Conservation (phyloP, 805 yeast species). For the Naumovozyma dairenensis region DNA sequence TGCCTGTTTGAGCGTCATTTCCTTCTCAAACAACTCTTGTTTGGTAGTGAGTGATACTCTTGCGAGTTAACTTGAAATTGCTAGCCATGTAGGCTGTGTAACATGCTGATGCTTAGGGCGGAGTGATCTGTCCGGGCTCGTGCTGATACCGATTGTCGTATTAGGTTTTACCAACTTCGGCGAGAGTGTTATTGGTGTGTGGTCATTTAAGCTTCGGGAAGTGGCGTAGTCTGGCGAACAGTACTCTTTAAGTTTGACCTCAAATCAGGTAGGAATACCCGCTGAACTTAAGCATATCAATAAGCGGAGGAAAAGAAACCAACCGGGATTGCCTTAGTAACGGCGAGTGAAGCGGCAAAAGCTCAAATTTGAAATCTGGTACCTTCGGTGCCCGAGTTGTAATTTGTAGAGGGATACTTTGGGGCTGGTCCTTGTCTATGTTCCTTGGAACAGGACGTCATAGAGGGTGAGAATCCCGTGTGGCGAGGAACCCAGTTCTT, state of each 20-base stretch:
- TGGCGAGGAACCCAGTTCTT: constrained; percentile 24
- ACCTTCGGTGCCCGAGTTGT: constrained; percentile 32
- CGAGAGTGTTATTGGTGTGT: constrained; percentile 8
- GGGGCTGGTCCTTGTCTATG: constrained; percentile 29
- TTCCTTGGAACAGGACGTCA: constrained; percentile 34
- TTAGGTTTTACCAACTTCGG: constrained; percentile 19
- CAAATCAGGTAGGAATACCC: constrained; percentile 34
- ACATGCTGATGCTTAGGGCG: constrained; percentile 6
- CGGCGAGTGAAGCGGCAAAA: constrained; percentile 35
- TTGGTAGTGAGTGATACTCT: constrained; percentile 29
- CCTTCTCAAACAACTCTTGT: constrained; percentile 27
- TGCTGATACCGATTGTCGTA: constrained; percentile 15
- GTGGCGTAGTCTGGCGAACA: constrained; percentile 13
- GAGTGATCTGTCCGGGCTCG: constrained; percentile 9
- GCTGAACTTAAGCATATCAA: constrained; percentile 38
- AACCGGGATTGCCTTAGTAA: constrained; percentile 37
- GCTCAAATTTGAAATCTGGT: constrained; percentile 37
- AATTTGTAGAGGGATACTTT: constrained; percentile 31
- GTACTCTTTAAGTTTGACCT: constrained; percentile 29
- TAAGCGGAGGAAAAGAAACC: constrained; percentile 39
- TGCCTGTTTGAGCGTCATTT: constrained; percentile 35
- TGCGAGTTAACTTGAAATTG: constrained; percentile 26
- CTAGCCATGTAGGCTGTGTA: constrained; percentile 16
- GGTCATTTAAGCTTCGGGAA: constrained; percentile 5
- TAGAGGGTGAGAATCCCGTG: constrained; percentile 37